phyloP scores from a whole-genome alignment of 2,329 filamentous ascomycete genomes.

The Hirsutella thompsonii region DNA sequence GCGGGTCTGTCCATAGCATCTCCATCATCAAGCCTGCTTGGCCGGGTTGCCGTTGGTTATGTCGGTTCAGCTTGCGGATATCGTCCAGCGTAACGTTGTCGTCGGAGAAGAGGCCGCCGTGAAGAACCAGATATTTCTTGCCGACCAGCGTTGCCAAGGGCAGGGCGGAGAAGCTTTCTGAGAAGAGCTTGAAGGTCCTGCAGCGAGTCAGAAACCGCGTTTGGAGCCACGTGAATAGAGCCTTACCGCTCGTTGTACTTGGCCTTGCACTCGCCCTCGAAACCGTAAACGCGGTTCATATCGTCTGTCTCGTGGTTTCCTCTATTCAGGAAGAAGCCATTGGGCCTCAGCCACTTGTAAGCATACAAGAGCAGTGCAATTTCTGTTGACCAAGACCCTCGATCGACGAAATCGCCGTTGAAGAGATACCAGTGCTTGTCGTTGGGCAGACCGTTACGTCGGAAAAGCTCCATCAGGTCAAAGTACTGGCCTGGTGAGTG shows the following conservation, averaged over 20 bases:
- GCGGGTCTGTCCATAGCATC: conserved; percentile 98
- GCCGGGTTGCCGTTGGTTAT: conserved; percentile 83
- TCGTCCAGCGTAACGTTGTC: conserved; percentile 87
- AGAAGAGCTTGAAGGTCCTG: conserved; percentile 90
- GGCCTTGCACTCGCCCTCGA: conserved; percentile 94
- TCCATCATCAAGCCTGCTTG: conserved; percentile 98
- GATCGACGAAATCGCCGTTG: conserved; percentile 97
- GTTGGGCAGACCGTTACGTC: conserved; percentile 71
- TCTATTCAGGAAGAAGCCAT: conserved; percentile 85
- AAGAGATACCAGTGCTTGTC: conserved; percentile 91
- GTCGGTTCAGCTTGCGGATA: conserved; percentile 82
- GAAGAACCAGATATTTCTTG: conserved; percentile 79
- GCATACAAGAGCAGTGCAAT: conserved; percentile 88
- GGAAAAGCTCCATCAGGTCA: conserved; percentile 92
- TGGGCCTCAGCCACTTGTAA: conserved; percentile 89
- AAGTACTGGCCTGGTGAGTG: conserved; percentile 74
- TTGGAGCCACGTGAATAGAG: neutral
- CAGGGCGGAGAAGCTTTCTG: conserved; percentile 90
- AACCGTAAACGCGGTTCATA: conserved; percentile 98
- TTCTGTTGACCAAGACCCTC: conserved; percentile 96
- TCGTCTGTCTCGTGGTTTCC: conserved; percentile 99
- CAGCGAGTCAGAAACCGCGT: conserved; percentile 3
- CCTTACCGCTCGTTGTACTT: conserved; percentile 80
- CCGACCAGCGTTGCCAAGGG: conserved; percentile 87
- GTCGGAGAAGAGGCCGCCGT: conserved; percentile 91